Base-by-base conservation (phyloP, 352 stramenopile species). In the Phytophthora tubulina region DNA sequence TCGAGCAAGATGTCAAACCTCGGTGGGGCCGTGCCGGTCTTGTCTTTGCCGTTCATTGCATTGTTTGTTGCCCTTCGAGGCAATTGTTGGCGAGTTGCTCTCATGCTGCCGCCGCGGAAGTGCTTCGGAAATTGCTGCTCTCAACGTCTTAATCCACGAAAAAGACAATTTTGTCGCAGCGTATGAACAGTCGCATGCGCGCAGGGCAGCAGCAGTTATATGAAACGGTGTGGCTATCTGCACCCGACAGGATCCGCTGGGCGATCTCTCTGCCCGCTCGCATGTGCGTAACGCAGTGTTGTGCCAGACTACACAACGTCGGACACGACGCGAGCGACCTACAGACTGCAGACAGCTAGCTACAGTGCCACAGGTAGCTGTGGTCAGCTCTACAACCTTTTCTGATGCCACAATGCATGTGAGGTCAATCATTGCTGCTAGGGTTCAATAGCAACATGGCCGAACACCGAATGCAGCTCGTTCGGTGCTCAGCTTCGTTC, bases 391-490 rank as follows among this genome's bases (percentile, higher is more conserved):
- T 17, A 32, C 44, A 13, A 46, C 9, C 4, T 21, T 21, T 46
- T 46, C 41, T 15, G 41, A 27, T 33, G 46, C 11, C 3, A 3
- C 17, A 6, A 14, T 53, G 27, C 30, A 6, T 13, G 21, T 21
- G 21, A 21, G 21, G 21, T 21, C 21, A 21, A 21, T 21, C 21
- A 21, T 21, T 21, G 21, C 21, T 21, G 21, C 21, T 21, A 27
- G 21, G 21, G 21, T 27, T 27, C 21, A 27, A 2, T 27, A 27
- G 21, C 21, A 27, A 17, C 17, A 3, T 53, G 35, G 15, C 31
- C 59, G 59, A 67, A 67, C 59, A 59, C 59, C 58, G 46, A 67
- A 63, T 21, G 30, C 15, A 38, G 7, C 39, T 48, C 39, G n/a
- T 59, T 48, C n/a, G 31, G 35, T 62, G 55, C 42, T 51, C 55